Conservation (phyloP, 306 rosid species). For the Rosa lucieae region DNA sequence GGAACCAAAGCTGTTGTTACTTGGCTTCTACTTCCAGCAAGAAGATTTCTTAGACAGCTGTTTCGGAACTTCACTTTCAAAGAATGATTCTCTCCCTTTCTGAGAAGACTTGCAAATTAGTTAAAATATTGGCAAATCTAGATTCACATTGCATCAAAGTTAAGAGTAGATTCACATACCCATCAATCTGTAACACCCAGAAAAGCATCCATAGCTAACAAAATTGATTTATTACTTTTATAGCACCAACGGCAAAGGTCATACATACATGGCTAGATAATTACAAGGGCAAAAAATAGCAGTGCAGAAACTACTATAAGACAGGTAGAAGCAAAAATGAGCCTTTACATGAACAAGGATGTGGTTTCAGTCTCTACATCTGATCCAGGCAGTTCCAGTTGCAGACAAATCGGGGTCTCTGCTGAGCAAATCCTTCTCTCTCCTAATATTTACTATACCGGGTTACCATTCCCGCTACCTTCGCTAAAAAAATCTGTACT, state of each 20-base stretch:
- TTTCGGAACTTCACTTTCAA: neutral
- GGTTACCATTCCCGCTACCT: conserved; percentile 35
- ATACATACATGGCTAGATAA: conserved; percentile 16
- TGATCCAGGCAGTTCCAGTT: conserved; percentile 19
- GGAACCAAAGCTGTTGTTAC: conserved; percentile 27
- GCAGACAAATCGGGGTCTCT: conserved; percentile 24
- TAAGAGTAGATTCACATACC: neutral
- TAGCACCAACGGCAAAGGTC: neutral
- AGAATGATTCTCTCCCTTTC: neutral
- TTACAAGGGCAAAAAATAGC: conserved; percentile 25
- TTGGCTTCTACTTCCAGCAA: conserved; percentile 13
- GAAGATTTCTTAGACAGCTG: conserved; percentile 8
- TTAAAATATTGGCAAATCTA: neutral
- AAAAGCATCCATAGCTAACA: neutral
- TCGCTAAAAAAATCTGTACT: conserved; percentile 67
- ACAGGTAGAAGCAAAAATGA: conserved; percentile 26
- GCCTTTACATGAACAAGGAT: conserved; percentile 39
- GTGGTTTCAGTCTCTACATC: conserved; percentile 17
- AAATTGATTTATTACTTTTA: conserved; percentile 5
- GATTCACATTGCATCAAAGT: neutral
- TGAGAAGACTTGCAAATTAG: conserved; percentile 4
- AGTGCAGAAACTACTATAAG: conserved; percentile 27
- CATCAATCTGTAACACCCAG: neutral
- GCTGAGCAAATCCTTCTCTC: conserved; percentile 28
- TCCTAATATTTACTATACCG: conserved; percentile 33